Evolutionary conservation across 2,329 filamentous ascomycete species (phyloP), one percentile per base, ranked within the genome.

Genomic region (Neofusicoccum parvum): DNA sequence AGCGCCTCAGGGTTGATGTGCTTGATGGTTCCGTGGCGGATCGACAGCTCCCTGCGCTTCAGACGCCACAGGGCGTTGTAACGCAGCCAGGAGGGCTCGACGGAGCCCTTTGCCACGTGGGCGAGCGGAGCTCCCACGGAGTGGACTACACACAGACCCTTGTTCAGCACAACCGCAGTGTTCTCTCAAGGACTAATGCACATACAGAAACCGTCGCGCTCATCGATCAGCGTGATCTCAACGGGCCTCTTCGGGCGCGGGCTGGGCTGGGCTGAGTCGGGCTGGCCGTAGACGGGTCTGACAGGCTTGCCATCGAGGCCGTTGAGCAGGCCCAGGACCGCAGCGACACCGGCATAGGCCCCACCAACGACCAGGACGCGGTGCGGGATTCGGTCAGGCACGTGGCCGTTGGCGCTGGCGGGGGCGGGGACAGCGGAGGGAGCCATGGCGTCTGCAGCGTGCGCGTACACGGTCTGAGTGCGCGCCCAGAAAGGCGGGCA

Each of bases 181-280:
- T 14, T 9, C 36, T 39, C 51, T 23, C 4, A 27, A 51, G 10
- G 20, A 23, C 36, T 5, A 41, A n/a, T n/a, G 5, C 49, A 69
- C 88, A 71, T 81, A 93, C 90, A 93, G 75, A 88, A 93, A n/a
- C 91, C 91, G 80, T 94, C 91, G n/a, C 90, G 82, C 76, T 93
- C 90, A 71, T 94, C 90, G 27, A 92, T 87, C 23, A 94, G 84
- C 23, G 89, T 92, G 59, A 94, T 88, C 43, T 92, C 85, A 14
- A 92, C 77, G 1, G 86, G 82, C 50, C 89, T 80, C 27, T 80
- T 81, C 50, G 81, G 79, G 20, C 67, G 73, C 36, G 46, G 70
- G 45, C 10, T n/a, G 6, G 60, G 60, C 23, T 39, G 14, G 12
- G 54, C 74, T 36, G 70, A 82, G 70, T 72, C 83, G 78, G 81